Evolutionary conservation across 78 protist genomes (phyloP), one percentile per base, ranked within the genome.

Genomic region (Polysphondylium violaceum): DNA sequence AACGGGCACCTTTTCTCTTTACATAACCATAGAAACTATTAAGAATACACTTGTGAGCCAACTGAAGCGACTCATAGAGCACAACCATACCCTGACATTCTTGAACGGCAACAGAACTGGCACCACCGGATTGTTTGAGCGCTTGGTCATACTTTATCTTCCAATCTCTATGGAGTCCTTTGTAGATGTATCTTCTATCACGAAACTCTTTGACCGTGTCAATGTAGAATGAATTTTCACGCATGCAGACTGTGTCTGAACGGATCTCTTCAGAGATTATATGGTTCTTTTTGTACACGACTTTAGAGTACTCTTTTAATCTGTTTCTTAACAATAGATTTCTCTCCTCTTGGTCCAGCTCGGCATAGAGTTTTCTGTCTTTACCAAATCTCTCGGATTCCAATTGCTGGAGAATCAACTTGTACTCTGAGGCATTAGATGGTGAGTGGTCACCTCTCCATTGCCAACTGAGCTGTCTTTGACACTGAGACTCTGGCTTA

Each of bases 21-120:
- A 99, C 99, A 68, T 99, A 99, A 60, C 99, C 99, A 87, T 98
- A 99, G 95, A 99, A 99, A 44, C 99, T 96, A 96, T 99, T 99
- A 35, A 99, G 94, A 75, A 96, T 96, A 88, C 99, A 99, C 95
- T 99, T 99, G 95, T 99, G 99, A 23, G 99, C 99, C n/a, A 99
- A 95, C 94, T 99, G 99, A 35, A 99, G 97, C n/a, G 99, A 98
- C 40, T 99, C 99, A 72, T 97, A 98, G 29, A 98, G 93, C 3
- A 97, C 86, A 0, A 90, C 87, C 93, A 94, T 67, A 60, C 67
- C 74, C 35, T 76, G 87, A 12, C 76, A 67, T 21, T 77, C 64
- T 8, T 25, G 29, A 3, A 59, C 59, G 0, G 75, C 77, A 12
- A 68, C 71, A 29, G 44, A 16, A 50, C 41, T 41, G 31, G 63